Evolutionary conservation across 1,139 yeast species (phyloP), one percentile per base, ranked within the genome.

Genomic region (Debaryomyces nepalensis): DNA sequence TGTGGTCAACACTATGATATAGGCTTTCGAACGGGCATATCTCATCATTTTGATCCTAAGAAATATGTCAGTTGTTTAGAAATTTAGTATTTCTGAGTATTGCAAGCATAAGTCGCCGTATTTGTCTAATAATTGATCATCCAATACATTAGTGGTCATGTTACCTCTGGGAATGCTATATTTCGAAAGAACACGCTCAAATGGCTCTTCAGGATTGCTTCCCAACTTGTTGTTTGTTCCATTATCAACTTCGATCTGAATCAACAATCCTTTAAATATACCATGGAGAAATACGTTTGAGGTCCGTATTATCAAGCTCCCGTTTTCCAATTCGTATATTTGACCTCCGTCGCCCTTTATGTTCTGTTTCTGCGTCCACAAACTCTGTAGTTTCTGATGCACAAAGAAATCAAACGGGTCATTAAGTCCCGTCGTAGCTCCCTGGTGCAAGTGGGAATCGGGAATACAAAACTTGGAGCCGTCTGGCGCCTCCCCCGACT

Each of bases 261-360:
- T 74, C 39, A 87, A 57, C 32, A 87, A 70, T 0, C 91, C 91
- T 46, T 84, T 79, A 64, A 85, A 87, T 22, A 72, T 75, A 2
- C 95, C 95, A 58, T 86, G 93, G 11, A 87, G 66, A 43, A 82
- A 81, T 40, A 87, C 80, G 53, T 87, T 88, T 21, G 87, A 82
- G 0, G 90, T 78, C 40, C 88, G 66, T n/a, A 75, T 70, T 7
- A 59, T 59, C 46, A 74, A 57, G 39, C 71, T 70, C 3, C 76
- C 75, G 48, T 75, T 75, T 44, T 73, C 79, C 12, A 79, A 53
- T 46, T 73, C 70, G 54, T 84, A 86, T 2, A 80, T 77, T 41
- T 77, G 77, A 0, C 88, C 88, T 4, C 93, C 93, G 48, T 86
- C 93, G 2, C 95, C 95, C 49, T 80, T 77, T 34, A 87, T 75